phyloP scores from a whole-genome alignment of 305 asterid species.

The Fraxinus paxiana region DNA sequence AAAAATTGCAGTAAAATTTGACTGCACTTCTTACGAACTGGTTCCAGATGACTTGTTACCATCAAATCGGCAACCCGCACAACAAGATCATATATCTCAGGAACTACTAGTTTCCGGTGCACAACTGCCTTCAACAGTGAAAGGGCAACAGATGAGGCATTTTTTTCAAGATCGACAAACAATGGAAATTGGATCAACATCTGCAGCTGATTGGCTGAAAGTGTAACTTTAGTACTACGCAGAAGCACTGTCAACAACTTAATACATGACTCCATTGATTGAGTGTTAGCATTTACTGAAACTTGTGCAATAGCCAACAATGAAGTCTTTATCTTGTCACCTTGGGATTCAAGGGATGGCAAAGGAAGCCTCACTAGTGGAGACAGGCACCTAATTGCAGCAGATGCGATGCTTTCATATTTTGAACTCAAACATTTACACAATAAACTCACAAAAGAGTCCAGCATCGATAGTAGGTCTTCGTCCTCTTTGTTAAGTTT shows the following conservation, averaged over 20 bases:
- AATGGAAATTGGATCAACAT: slow-evolving; percentile 80
- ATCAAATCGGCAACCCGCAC: slow-evolving; percentile 70
- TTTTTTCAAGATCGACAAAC: slow-evolving; percentile 80
- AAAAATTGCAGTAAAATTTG: slow-evolving; percentile 78
- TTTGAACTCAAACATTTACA: slow-evolving; percentile 72
- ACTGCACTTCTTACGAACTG: slow-evolving; percentile 79
- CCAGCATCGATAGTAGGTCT: slow-evolving; percentile 53
- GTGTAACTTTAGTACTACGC: slow-evolving; percentile 62
- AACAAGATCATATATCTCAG: slow-evolving; percentile 76
- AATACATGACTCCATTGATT: slow-evolving; percentile 73
- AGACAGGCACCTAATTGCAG: slow-evolving; percentile 70
- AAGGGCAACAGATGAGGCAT: slow-evolving; percentile 76
- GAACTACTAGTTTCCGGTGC: slow-evolving; percentile 66
- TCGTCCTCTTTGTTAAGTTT: slow-evolving; percentile 50
- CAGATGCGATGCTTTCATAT: slow-evolving; percentile 60
- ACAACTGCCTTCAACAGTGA: slow-evolving; percentile 81
- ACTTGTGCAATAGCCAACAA: slow-evolving; percentile 75
- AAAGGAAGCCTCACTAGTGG: slow-evolving; percentile 65
- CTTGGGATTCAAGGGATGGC: slow-evolving; percentile 67
- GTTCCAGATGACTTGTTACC: slow-evolving; percentile 82
- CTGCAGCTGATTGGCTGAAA: slow-evolving; percentile 71
- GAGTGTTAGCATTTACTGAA: slow-evolving; percentile 55
- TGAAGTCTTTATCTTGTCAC: slow-evolving; percentile 68
- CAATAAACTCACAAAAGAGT: slow-evolving; percentile 67
- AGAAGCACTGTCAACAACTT: slow-evolving; percentile 69